Percentiles rank a stretch among this genome's conserved stretches.
Conservation (phyloP, 257 asterid species). For the Voacanga thouarsii region DNA sequence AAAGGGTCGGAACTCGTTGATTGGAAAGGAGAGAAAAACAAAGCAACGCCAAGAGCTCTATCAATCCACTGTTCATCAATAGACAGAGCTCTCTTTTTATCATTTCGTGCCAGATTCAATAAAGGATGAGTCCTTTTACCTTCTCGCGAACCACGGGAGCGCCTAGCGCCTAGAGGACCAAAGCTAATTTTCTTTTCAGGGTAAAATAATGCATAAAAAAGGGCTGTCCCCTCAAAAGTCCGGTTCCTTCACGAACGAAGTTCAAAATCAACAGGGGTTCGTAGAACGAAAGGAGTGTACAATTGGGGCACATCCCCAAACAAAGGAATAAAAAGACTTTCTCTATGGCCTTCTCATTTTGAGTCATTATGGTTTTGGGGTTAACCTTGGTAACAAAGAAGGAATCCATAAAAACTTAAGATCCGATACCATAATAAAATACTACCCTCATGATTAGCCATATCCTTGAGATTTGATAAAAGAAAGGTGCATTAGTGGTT, state of each 20-base stretch:
- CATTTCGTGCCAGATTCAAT: background rate
- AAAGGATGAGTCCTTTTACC: conserved; percentile 7
- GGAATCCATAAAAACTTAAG: conserved; percentile 23
- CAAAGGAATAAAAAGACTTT: too few relatives aligned
- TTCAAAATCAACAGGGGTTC: conserved; percentile 13
- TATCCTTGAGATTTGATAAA: conserved; percentile 10
- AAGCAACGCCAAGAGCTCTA: too few relatives aligned
- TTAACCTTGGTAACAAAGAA: conserved; percentile 11
- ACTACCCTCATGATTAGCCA: conserved; percentile 28
- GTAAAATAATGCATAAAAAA: conserved; percentile 5
- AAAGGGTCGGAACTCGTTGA: too few relatives aligned
- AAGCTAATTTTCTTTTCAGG: conserved; percentile 20
- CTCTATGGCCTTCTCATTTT: too few relatives aligned
- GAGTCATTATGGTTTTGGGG: too few relatives aligned
- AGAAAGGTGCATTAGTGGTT: too few relatives aligned
- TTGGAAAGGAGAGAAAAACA: too few relatives aligned
- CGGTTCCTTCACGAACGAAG: background rate
- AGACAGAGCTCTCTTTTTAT: background rate
- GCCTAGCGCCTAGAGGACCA: conserved; percentile 27
- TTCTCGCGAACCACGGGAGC: conserved; percentile 15
- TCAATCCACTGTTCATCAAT: too few relatives aligned
- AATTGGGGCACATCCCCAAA: conserved; percentile 5
- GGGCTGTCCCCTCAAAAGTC: background rate
- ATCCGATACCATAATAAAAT: conserved; percentile 20
- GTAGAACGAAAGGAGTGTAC: conserved; percentile 12